Conservation (phyloP, 225 moss, liverwort and hornwort genomes). For the Marchantia paleacea region DNA sequence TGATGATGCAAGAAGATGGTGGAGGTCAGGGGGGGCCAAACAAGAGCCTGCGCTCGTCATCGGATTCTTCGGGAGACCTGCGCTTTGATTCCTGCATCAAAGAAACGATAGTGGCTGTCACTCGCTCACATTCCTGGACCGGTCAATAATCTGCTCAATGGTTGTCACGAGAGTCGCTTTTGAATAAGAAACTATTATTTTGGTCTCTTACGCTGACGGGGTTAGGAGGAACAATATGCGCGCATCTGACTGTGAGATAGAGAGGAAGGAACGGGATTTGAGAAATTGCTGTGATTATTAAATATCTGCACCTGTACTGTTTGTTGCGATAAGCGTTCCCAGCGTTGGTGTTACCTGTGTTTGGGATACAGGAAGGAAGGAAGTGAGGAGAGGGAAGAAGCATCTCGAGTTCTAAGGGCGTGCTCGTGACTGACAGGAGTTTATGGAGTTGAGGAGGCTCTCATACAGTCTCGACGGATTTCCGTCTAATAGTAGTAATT, state of each 20-base stretch:
- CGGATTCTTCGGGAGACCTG: neutral
- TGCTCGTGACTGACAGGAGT: slow-evolving; percentile 4
- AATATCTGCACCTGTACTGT: neutral
- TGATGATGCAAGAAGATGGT: neutral
- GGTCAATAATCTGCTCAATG: neutral
- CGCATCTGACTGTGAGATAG: neutral
- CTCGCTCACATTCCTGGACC: neutral
- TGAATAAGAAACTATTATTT: neutral
- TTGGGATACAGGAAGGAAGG: neutral
- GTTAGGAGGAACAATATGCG: neutral
- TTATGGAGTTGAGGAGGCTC: slow-evolving; percentile 1
- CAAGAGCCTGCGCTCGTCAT: neutral
- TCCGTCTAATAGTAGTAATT: neutral
- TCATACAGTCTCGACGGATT: slow-evolving; percentile 1
- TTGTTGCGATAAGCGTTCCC: neutral
- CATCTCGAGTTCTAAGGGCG: neutral
- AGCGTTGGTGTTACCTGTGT: neutral
- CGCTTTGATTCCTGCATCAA: slow-evolving; percentile 1
- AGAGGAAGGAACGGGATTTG: slow-evolving; percentile 8
- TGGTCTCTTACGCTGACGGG: neutral
- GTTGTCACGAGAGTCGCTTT: neutral
- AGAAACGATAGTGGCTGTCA: neutral
- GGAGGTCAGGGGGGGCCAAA: neutral
- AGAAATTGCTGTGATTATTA: neutral
- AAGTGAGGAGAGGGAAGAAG: neutral